Conservation (phyloP, 495 filamentous ascomycete species). For the Neurospora pannonica region DNA sequence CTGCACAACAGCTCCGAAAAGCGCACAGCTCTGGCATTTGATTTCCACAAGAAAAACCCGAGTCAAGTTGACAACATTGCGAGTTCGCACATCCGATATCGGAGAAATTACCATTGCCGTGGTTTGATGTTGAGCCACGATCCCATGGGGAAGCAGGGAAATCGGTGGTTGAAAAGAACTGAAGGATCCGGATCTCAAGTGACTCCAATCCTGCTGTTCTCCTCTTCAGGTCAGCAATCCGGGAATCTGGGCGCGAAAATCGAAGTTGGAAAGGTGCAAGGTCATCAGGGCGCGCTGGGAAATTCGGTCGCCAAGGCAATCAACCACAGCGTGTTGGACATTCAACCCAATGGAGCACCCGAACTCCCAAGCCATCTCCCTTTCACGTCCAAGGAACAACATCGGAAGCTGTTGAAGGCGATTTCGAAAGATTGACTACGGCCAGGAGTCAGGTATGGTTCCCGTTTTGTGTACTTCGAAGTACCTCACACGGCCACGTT, state of each 20-base stretch:
- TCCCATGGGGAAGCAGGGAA: background rate
- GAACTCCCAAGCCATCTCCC: background rate
- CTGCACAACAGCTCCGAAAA: background rate
- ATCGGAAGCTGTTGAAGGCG: background rate
- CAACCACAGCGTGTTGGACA: background rate
- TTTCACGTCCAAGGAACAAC: background rate
- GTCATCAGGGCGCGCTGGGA: background rate
- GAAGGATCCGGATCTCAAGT: background rate
- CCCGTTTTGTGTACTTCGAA: background rate
- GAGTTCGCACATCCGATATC: background rate
- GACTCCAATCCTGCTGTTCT: background rate
- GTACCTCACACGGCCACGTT: background rate
- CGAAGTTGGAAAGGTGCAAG: background rate
- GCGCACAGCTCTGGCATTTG: background rate
- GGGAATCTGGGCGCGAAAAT: background rate
- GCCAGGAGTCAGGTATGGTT: background rate
- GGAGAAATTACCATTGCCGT: background rate
- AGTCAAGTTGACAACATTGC: background rate
- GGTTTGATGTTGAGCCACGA: background rate
- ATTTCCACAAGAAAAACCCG: background rate
- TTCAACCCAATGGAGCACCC: background rate
- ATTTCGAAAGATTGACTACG: background rate
- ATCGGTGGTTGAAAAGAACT: background rate
- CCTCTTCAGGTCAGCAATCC: background rate
- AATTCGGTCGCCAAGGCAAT: background rate